phyloP scores from a whole-genome alignment of 805 yeast species.

The Yamadazyma akitaensis region DNA sequence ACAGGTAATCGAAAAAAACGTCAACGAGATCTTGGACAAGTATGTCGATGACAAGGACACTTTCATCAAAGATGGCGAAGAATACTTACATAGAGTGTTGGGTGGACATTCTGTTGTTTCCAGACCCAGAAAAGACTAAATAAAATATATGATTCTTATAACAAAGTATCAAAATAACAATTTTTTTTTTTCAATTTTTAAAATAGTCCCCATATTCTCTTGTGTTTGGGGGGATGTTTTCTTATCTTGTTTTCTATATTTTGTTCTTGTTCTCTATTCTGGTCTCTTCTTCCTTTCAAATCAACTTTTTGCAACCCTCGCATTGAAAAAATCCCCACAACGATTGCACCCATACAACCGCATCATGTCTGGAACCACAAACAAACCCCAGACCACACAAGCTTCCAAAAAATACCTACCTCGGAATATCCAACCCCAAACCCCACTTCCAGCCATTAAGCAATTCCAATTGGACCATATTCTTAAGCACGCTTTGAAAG shows the following conservation, averaged over 20 bases:
- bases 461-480: conserved; percentile 31
- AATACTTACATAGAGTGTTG: conserved; percentile 20
- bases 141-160: no score
- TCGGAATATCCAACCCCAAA: background rate
- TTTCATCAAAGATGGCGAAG: conserved; percentile 13
- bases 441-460: conserved; percentile 24
- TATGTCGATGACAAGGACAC: conserved; percentile 14
- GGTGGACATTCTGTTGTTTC: conserved; percentile 23
- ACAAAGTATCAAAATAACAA: no score
- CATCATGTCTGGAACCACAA: background rate
- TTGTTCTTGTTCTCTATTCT: no score
- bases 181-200: no score
- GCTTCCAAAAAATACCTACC: background rate
- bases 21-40: conserved; percentile 27
- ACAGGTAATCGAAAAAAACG: conserved; percentile 23
- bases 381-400: background rate
- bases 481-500: conserved; percentile 19
- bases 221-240: no score
- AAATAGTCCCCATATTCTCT: no score
- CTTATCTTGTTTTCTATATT: no score
- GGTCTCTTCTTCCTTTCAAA: background rate
- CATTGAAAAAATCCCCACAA: background rate
- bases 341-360: background rate
- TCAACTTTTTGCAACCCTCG: background rate
- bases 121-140: background rate